phyloP scores from a whole-genome alignment of 2,329 filamentous ascomycete species.

The Cercospora citrullina region DNA sequence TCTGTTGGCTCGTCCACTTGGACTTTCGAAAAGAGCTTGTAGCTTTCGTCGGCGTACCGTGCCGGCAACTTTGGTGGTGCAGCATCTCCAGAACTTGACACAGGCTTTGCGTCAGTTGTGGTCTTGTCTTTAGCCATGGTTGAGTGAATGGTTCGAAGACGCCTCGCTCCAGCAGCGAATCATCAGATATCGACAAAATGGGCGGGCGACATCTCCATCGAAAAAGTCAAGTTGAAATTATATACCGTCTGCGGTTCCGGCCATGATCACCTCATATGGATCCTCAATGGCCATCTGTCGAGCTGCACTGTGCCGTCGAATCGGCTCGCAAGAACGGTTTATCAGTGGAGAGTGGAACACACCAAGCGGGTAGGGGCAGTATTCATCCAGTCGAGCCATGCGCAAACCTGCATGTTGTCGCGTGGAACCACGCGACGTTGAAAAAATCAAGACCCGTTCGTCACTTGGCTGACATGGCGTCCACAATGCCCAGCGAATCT shows the following conservation, averaged over 20 bases:
- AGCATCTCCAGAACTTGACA: neutral
- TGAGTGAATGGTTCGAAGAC: neutral
- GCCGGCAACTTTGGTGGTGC: conserved; percentile 19
- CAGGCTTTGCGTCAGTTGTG: neutral
- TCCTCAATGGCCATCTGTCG: conserved; percentile 4
- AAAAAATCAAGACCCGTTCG: neutral
- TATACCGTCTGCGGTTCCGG: neutral
- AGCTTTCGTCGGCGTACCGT: conserved; percentile 23
- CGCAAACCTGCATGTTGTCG: neutral
- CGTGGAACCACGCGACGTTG: neutral
- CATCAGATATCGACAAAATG: neutral
- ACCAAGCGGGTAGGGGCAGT: neutral
- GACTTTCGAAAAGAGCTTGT: conserved; percentile 25
- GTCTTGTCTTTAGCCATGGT: conserved; percentile 20
- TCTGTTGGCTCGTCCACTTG: conserved; percentile 21
- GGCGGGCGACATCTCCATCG: neutral
- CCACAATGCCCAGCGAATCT: neutral
- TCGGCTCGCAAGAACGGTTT: neutral
- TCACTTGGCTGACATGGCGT: neutral
- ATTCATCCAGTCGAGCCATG: neutral
- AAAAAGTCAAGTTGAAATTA: neutral
- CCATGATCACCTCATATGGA: conserved; percentile 12
- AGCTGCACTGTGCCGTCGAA: neutral
- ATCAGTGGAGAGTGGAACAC: neutral
- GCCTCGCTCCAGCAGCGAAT: neutral